A percentile compares a stretch with the other conserved stretches of the same genome.
Evolutionary conservation across 306 rosid species (phyloP).

Genomic region (Adenanthera pavonina): DNA sequence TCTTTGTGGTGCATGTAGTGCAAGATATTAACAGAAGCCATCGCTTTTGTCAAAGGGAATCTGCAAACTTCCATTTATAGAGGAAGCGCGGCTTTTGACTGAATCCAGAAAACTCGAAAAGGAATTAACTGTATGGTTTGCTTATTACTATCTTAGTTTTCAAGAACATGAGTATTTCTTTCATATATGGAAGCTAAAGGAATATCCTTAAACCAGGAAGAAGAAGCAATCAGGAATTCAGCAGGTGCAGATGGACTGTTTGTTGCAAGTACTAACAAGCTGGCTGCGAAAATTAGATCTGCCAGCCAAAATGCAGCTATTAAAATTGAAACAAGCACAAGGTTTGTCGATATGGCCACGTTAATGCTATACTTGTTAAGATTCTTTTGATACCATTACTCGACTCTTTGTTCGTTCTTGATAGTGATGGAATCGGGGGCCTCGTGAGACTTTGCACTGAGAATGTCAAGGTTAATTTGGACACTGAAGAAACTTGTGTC

Average conservation of each 20-base stretch:
- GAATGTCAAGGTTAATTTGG: not conserved
- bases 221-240: constrained; percentile 44
- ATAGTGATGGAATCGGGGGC: constrained; percentile 54
- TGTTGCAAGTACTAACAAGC: constrained; percentile 24
- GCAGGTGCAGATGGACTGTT: constrained; percentile 45
- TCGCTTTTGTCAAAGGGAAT: constrained; percentile 44
- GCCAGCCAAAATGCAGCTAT: not conserved
- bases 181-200: not conserved
- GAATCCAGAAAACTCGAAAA: constrained; percentile 47
- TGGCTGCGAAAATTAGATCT: constrained; percentile 39
- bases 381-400: not conserved
- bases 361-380: not conserved
- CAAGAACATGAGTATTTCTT: not conserved
- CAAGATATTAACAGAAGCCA: not conserved
- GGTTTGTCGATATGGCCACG: constrained; percentile 33
- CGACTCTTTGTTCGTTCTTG: not conserved
- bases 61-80: constrained; percentile 60
- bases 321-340: constrained; percentile 32
- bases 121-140: constrained; percentile 46
- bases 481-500: constrained; percentile 28
- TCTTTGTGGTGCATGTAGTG: not conserved
- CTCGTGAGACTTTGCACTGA: constrained; percentile 18
- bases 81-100: constrained; percentile 50
- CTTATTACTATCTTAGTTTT: not conserved
- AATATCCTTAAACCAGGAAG: constrained; percentile 22